Base-by-base conservation (phyloP, 2,329 filamentous ascomycete genomes). In the Tolypocladium cylindrosporum region DNA sequence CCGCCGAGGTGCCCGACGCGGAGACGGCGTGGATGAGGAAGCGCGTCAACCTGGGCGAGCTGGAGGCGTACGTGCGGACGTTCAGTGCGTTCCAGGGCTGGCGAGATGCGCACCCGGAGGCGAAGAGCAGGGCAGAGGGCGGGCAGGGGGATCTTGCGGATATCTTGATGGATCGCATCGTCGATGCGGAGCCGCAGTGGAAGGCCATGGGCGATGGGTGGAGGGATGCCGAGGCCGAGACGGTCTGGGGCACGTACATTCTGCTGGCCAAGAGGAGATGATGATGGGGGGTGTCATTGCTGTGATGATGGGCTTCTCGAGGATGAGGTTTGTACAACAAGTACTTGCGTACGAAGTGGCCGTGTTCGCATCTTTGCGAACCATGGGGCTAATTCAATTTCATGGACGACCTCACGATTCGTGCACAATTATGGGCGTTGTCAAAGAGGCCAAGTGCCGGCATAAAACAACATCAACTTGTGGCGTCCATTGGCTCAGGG, bases 141-240 rank as follows among this genome's bases (percentile, higher is more conserved):
- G 84, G 84, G 2, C 61, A 73, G 9, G 84, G 84, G 1, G 85
- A 88, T 69, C 66, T 87, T 48, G 73, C 84, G n/a, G 85, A 88
- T 70, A 66, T 79, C 60, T 75, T 87, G 73, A 82, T 85, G 71
- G 82, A 85, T 58, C 74, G 75, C 60, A 81, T 87, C 65, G 67
- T 81, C 5, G 73, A 75, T 56, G 74, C 71, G n/a, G 81, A 84
- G 62, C 76, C 77, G 4, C 71, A 75, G 59, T 84, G 81, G 80
- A 77, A 74, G 62, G 72, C 69, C 1, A 64, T 70, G 58, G 79
- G 77, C 1, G 73, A 77, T 45, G 64, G 63, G 21, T 86, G 83
- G 80, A 73, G 73, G 59, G 76, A 84, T 55, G 70, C 77, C 51
- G 74, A 81, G 63, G 76, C 85, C 11, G 77, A 82, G 59, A 77